Evolutionary conservation across 495 filamentous ascomycete genomes (phyloP), one percentile per base, ranked within the genome.

Genomic region (Clavariopsis aquatica): DNA sequence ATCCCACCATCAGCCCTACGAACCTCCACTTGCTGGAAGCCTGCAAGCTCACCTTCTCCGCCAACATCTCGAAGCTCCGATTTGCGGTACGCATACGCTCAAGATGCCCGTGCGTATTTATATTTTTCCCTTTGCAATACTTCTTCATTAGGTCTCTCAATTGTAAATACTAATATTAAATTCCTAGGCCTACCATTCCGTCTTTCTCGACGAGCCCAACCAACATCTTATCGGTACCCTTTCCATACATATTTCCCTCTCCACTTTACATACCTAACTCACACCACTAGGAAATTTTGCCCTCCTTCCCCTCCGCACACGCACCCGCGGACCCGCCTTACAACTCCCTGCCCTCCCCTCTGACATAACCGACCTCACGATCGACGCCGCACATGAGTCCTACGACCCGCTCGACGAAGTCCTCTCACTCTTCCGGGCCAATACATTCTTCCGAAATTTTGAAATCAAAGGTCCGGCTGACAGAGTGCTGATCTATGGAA

Each of bases 391-490:
- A 72, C 86, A 84, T 75, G 89, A 94, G 73, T 89, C 86, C 65
- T 98, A 98, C 80, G 94, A 98, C 81, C 87, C 92, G 57, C 82
- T 97, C 9, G 94, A 98, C 78, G 94, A 98, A 78, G 87, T 93
- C 28, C 83, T 98, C 52, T 86, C 85, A 1, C 85, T 97, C 28
- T 98, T 97, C 84, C 90, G 94, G 54, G 93, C 95, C 74, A 98
- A 98, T 80, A 97, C 94, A 43, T 87, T 98, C 73, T 98, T 98
- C 82, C 89, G 95, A 69, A 98, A 98, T 82, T 98, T 98, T 73
- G 95, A 97, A 82, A 96, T 98, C 84, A 92, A 96, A 74, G 94
- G 94, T 19, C 90, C 92, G 29, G 94, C 94, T 57, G 94, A 98
- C 78, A 84, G 95, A 49, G 85, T 96, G 75, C 80, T 98, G 62